Conservation (phyloP, 129 eudicot species). For the Pulicaria dysenterica region DNA sequence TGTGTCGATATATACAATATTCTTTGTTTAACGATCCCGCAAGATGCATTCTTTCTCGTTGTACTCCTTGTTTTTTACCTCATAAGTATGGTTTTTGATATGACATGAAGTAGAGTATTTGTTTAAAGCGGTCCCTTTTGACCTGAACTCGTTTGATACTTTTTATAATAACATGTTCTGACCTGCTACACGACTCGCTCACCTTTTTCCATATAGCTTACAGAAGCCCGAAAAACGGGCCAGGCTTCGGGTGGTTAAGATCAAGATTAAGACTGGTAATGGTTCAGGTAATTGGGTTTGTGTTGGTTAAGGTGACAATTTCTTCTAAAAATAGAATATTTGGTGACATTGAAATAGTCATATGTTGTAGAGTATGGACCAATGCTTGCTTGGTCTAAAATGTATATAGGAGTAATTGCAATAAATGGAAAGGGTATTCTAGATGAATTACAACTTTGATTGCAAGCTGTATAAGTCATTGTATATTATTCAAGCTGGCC, state of each 20-base stretch:
- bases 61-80: constrained; percentile 19
- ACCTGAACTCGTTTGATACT: too few species aligned
- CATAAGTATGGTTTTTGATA: background rate
- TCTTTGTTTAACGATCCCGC: constrained; percentile 30
- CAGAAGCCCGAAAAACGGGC: background rate
- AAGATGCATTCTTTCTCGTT: constrained; percentile 27
- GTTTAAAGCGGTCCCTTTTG: too few species aligned
- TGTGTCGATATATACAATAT: constrained; percentile 27
- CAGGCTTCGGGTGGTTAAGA: background rate
- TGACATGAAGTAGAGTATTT: too few species aligned
- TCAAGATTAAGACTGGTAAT: background rate
- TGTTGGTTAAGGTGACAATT: constrained; percentile 1
- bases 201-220: background rate
- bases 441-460: constrained; percentile 12
- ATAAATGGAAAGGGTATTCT: constrained; percentile 21
- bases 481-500: constrained; percentile 14
- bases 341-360: constrained; percentile 25
- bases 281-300: background rate
- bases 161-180: too few species aligned
- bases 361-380: constrained; percentile 23
- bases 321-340: constrained; percentile 21
- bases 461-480: constrained; percentile 21
- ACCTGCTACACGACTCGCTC: too few species aligned
- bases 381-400: constrained; percentile 26
- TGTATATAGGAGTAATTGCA: constrained; percentile 15